Evolutionary conservation across 257 asterid species (phyloP), one percentile per base, ranked within the genome.

Genomic region (Mitragyna speciosa): DNA sequence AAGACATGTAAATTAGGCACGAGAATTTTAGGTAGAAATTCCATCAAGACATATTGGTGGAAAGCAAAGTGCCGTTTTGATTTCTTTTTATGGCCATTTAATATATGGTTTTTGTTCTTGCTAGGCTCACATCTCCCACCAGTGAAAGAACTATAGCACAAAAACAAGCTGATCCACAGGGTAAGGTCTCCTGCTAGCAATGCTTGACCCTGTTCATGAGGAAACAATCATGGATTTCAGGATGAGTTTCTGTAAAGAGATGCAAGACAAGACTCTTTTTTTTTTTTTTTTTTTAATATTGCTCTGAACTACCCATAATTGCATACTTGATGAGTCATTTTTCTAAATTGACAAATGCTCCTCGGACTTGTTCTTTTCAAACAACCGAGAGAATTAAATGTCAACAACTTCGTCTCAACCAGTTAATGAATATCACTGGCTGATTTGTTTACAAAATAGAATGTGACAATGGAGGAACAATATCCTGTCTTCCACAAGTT

Each of bases 301-400:
- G 54, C 39, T 65, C 51, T 31, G 39, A 56, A 54, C 24, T n/a
- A 24, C 67, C 58, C 76, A 78, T 78, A 28, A 78, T 70, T 79
- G 33, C 77, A 58, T 2, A 16, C 11, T 43, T 58, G 73, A 79
- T 47, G 19, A 39, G 78, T 59, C 78, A 30, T 43, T 45, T 59
- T 24, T 30, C n/a, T 28, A 24, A 7, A 5, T 33, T 33, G 49
- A 48, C 30, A 61, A 79, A 72, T 31, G 78, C 51, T 48, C 58
- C 64, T 64, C 64, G 39, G 69, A 72, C 64, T 63, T 15, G 73
- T 79, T 72, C 54, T 56, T 79, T 79, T 79, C 67, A 15, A 31
- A 79, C 26, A 61, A 26, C 67, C 58, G 0, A 45, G 52, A 17
- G 58, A 78, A 70, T 43, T 78, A 41, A 71, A 56, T 79, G 51